These are phyloP conservation scores for Penicillium soppii DNA, from an alignment of 495 filamentous ascomycete species.

Conservation along the genomic window DNA sequence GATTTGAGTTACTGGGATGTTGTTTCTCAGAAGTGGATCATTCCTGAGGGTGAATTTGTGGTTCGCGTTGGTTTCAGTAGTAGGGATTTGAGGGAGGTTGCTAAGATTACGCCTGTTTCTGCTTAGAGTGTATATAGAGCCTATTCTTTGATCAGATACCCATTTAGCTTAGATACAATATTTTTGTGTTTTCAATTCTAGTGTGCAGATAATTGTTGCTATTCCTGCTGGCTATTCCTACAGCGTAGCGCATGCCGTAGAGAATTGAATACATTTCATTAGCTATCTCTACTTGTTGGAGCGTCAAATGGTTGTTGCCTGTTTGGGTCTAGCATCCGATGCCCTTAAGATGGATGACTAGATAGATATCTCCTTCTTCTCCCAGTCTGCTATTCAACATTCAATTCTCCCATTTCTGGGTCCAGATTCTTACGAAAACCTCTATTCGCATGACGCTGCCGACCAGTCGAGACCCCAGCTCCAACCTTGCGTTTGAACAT, in stretches of 20 bases:
- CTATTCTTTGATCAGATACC: not conserved
- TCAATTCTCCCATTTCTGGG: too few relatives aligned
- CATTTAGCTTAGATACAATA: not conserved
- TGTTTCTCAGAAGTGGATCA: conserved; percentile 54
- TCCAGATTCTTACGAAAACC: not conserved
- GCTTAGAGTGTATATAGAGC: not conserved
- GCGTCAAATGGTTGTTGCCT: too few relatives aligned
- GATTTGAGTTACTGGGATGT: conserved; percentile 67
- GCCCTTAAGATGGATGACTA: too few relatives aligned
- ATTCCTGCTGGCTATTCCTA: too few relatives aligned
- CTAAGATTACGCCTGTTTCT: conserved; percentile 4
- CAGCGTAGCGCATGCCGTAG: too few relatives aligned
- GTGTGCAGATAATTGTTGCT: too few relatives aligned
- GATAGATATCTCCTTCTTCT: too few relatives aligned
- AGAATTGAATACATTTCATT: too few relatives aligned
- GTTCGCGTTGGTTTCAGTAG: conserved; percentile 23
- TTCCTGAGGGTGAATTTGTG: conserved; percentile 21
- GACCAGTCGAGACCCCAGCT: not conserved
- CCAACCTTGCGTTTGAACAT: conserved; percentile 3
- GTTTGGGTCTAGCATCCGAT: too few relatives aligned
- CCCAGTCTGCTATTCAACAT: too few relatives aligned
- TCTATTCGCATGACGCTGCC: not conserved
- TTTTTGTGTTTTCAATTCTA: not conserved
- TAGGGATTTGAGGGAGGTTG: conserved; percentile 8
- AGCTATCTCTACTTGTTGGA: too few relatives aligned